Base-by-base conservation (phyloP, 257 asterid genomes). In the Gentiana dahurica region DNA sequence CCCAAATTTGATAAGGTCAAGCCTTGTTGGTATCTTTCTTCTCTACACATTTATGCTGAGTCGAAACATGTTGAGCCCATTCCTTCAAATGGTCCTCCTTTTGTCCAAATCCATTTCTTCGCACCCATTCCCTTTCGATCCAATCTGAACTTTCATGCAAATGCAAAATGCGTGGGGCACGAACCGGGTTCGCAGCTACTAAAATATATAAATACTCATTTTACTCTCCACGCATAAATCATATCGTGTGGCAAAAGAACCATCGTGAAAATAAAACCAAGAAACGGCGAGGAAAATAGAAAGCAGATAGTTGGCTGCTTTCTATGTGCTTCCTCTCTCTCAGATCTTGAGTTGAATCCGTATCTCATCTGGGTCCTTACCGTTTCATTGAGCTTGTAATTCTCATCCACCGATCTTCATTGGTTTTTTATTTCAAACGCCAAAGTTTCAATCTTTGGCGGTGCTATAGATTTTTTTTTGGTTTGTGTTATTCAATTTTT, bases 351-450 rank as follows among this genome's bases (percentile, higher is more conserved):
- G 80, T 75, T 75, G 79, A 84, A 81, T 83, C 70, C 94, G 79
- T 74, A 71, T 72, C 74, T 76, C 85, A 89, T 89, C 95, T 89
- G 24, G 24, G 24, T 84, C 74, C 77, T 57, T 79, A 64, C 39
- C 62, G 67, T 69, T 71, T 59, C 65, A 70, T 78, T 78, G 54
- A 73, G 72, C 55, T 24, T 24, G 24, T 24, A 24, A 24, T 24
- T 24, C 24, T 24, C 24, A 60, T 51, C 58, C 47, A 55, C 69
- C 74, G 68, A 55, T 71, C 24, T 24, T 24, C 24, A 24, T 24
- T 24, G 24, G 24, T 24, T 24, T 24, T 64, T 74, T 68, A 60
- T 69, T 33, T 58, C 65, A 24, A 24, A 24, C 24, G 24, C 24
- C 24, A 24, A 79, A 69, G 69, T 65, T 72, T 69, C 69, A 65